Evolutionary conservation across 192 early-diverging fungal species (phyloP).

Genomic region (Lobosporangium transversale): DNA sequence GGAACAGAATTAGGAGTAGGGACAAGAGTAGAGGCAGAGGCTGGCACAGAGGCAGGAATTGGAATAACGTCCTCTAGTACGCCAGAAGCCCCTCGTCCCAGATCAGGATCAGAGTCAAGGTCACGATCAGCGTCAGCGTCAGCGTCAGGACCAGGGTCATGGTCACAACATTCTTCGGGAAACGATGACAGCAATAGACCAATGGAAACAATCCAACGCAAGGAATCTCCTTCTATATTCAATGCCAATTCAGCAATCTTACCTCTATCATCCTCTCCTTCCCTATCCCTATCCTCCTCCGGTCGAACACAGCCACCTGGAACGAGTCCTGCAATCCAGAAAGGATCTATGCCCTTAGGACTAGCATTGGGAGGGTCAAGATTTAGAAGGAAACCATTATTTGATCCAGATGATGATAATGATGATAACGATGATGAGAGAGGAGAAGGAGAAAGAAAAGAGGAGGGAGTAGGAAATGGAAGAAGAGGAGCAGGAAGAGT

Average conservation of each 20-base stretch:
- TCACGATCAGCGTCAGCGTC: not conserved
- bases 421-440: not conserved
- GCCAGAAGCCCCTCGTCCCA: no score
- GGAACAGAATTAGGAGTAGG: no score
- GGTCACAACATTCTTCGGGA: no score
- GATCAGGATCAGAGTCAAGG: not conserved
- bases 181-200: no score
- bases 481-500: not conserved
- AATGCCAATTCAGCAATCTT: no score
- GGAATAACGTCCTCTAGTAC: no score
- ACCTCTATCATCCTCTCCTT: conserved; percentile 3
- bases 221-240: no score
- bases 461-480: not conserved
- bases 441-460: not conserved
- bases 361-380: conserved; percentile 47
- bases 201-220: no score
- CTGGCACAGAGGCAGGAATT: no score
- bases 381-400: conserved; percentile 42
- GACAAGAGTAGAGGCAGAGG: no score
- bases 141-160: no score
- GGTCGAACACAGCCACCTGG: conserved; percentile 21
- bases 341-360: conserved; percentile 25
- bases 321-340: conserved; percentile 48
- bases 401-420: conserved; percentile 32
- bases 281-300: not conserved